Evolutionary conservation across 306 rosid genomes (phyloP).

Genomic region (Mimosa pudica): DNA sequence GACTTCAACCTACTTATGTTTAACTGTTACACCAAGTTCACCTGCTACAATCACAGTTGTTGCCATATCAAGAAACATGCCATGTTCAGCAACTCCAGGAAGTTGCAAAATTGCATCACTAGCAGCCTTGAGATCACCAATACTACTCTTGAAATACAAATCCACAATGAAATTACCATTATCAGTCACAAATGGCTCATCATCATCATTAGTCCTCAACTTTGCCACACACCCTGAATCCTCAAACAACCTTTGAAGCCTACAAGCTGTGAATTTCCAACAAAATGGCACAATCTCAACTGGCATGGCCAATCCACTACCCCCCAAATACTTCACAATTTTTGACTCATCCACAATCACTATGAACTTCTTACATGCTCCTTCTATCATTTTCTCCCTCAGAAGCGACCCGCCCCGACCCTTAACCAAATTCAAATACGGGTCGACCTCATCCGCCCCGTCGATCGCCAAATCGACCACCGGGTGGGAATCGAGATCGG

Average conservation of each 20-base stretch:
- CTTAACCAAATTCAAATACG: slow-evolving; percentile 66
- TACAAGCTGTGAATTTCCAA: slow-evolving; percentile 69
- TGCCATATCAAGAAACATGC: slow-evolving; percentile 88
- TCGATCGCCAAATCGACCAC: slow-evolving; percentile 79
- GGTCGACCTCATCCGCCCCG: slow-evolving; percentile 95
- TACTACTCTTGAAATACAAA: slow-evolving; percentile 62
- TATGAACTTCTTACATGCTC: slow-evolving; percentile 69
- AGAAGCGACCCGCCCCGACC: slow-evolving; percentile 91
- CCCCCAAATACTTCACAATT: slow-evolving; percentile 66
- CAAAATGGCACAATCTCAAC: slow-evolving; percentile 79
- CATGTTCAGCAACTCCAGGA: slow-evolving; percentile 90
- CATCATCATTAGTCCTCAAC: slow-evolving; percentile 51
- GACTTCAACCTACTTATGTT: slow-evolving; percentile 38
- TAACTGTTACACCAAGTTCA: slow-evolving; percentile 72
- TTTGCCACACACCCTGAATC: slow-evolving; percentile 68
- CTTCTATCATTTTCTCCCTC: slow-evolving; percentile 84
- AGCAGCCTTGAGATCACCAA: slow-evolving; percentile 80
- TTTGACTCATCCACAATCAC: slow-evolving; percentile 88
- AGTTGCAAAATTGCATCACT: slow-evolving; percentile 72
- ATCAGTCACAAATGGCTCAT: slow-evolving; percentile 69
- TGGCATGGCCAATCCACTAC: slow-evolving; percentile 80
- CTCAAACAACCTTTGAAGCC: slow-evolving; percentile 53
- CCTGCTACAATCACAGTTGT: slow-evolving; percentile 88
- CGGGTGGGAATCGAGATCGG: slow-evolving; percentile 76
- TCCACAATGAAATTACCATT: slow-evolving; percentile 77